Evolutionary conservation across 352 stramenopile species (phyloP).

Genomic region (Globisporangium nodosum): DNA sequence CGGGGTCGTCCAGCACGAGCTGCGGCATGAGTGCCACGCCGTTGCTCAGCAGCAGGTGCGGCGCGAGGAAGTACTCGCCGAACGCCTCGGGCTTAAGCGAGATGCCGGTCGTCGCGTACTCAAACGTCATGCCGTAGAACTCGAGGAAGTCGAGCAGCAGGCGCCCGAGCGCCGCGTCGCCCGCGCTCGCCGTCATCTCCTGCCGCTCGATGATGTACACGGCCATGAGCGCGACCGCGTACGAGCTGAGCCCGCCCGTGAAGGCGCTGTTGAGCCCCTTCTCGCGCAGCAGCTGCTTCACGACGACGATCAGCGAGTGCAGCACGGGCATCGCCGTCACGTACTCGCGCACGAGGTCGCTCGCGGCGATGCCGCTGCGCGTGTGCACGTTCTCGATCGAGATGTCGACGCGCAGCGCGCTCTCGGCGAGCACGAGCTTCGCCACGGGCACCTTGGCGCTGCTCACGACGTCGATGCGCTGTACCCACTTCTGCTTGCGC

Average conservation of each 20-base stretch:
- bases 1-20: conserved; percentile 80
- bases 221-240: conserved; percentile 81
- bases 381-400: conserved; percentile 87
- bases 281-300: conserved; percentile 84
- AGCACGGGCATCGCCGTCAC: conserved; percentile 59
- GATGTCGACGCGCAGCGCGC: conserved; percentile 79
- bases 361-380: conserved; percentile 72
- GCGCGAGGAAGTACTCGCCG: conserved; percentile 65
- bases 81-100: conserved; percentile 77
- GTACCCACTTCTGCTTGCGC: conserved; percentile 59
- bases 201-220: conserved; percentile 78
- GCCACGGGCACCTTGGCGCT: conserved; percentile 83
- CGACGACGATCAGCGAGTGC: conserved; percentile 74
- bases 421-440: conserved; percentile 61
- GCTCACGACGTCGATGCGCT: conserved; percentile 76
- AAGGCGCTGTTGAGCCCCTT: conserved; percentile 89
- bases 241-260: conserved; percentile 85
- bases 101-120: conserved; percentile 72
- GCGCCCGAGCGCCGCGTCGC: conserved; percentile 34
- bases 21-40: conserved; percentile 53
- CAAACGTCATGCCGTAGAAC: conserved; percentile 85
- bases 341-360: conserved; percentile 74
- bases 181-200: background rate
- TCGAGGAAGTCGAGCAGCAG: conserved; percentile 86
- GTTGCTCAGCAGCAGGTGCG: conserved; percentile 33